Evolutionary conservation across 2,329 filamentous ascomycete species (phyloP), one percentile per base, ranked within the genome.

Genomic region (Immersiporthe knoxdaviesiana): DNA sequence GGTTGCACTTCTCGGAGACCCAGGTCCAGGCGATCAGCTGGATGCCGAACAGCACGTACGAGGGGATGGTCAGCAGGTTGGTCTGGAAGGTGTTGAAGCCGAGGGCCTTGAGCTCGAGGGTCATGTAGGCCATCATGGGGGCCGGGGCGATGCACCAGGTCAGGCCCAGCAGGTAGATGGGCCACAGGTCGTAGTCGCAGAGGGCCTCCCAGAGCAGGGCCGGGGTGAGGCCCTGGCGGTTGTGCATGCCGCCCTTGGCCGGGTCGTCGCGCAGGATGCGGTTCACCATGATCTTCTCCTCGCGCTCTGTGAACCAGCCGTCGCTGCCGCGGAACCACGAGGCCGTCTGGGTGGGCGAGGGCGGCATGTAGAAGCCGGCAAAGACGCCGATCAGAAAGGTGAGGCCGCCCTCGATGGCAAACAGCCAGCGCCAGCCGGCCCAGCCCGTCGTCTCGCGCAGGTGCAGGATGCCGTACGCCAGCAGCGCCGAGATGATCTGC

Each of bases 241-340:
- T 72, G 66, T 72, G 70, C 70, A 72, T 72, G 24, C 68, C 70
- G 30, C 70, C 70, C 66, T 72, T 72, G 24, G 65, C 65, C 7
- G 74, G 74, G 54, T 76, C 74, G n/a, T 76, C 74, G 2, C 74
- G 72, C 24, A 77, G 67, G 50, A 89, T 81, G 3, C 87, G 83
- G 72, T 88, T 89, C 18, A 89, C 86, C 82, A 90, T 85, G 72
- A 89, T 88, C 72, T 86, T 87, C 74, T 90, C 88, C 74, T 90
- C 87, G 14, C 78, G 80, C 72, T 88, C 87, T 14, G 77, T 82
- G 76, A 89, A 88, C 87, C 87, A 87, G 18, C 88, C 87, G 10
- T 77, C 71, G 66, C 86, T 86, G 2, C 86, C 85, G 2, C 87
- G 83, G 72, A 90, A 84, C 68, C 81, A 79, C 47, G 82, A 83